These are phyloP conservation scores for Phyllosticta paracitricarpa DNA, from an alignment of 2,329 filamentous ascomycete species.

Conservation along the genomic window DNA sequence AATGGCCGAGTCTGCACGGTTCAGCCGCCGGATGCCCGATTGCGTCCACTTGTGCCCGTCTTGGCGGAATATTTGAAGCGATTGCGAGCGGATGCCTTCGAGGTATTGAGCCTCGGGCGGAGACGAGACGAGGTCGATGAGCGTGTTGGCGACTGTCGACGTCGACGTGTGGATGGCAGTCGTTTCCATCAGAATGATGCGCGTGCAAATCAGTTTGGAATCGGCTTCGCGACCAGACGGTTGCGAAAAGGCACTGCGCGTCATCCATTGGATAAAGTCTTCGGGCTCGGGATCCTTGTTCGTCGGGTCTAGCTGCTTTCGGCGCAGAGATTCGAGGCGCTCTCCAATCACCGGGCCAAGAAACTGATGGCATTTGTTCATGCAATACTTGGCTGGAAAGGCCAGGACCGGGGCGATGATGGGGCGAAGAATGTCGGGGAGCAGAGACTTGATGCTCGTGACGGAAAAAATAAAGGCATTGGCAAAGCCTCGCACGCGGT, in stretches of 20 bases:
- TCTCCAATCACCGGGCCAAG: conserved; percentile 4
- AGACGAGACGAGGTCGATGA: neutral
- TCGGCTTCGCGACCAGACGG: neutral
- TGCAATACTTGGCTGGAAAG: conserved; percentile 6
- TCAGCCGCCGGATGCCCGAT: conserved; percentile 15
- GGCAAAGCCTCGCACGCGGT: neutral
- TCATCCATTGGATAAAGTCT: conserved; percentile 1
- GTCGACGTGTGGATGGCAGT: conserved; percentile 17
- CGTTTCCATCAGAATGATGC: conserved; percentile 13
- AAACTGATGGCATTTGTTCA: conserved; percentile 1
- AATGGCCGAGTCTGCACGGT: conserved; percentile 20
- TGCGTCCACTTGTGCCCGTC: conserved; percentile 13
- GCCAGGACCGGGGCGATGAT: conserved; percentile 5
- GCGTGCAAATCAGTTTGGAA: conserved; percentile 2
- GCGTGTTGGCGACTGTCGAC: neutral
- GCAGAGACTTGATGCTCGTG: neutral
- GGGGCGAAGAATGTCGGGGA: neutral
- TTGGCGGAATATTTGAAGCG: neutral
- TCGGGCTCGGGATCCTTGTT: neutral
- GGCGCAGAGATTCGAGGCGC: neutral
- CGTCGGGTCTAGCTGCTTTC: no score
- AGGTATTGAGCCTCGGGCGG: conserved; percentile 9
- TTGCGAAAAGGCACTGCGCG: neutral
- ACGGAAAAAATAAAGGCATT: neutral
- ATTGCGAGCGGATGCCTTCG: neutral